Conservation (phyloP, 352 stramenopile species). For the Globisporangium barbulae region DNA sequence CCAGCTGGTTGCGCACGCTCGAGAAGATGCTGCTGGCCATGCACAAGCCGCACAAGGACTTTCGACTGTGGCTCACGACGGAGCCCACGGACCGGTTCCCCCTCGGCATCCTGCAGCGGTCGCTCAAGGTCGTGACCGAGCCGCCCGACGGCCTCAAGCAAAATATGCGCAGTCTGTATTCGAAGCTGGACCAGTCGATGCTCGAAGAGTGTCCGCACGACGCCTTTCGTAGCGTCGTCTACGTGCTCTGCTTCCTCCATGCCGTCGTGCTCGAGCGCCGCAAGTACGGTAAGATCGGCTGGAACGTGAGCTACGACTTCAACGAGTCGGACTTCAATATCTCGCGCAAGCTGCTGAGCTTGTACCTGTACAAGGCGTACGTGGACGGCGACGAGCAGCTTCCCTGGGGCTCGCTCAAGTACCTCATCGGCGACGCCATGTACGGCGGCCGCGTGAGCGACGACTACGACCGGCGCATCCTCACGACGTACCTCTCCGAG, state of each 20-base stretch:
- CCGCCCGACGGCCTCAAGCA: slow-evolving; percentile 95
- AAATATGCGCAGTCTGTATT: slow-evolving; percentile 94
- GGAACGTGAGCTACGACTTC: slow-evolving; percentile 97
- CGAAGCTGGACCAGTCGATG: slow-evolving; percentile 87
- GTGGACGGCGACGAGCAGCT: slow-evolving; percentile 92
- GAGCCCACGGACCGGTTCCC: slow-evolving; percentile 95
- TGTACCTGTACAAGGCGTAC: slow-evolving; percentile 94
- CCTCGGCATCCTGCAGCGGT: slow-evolving; percentile 93
- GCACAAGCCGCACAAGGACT: slow-evolving; percentile 92
- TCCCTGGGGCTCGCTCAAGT: slow-evolving; percentile 93
- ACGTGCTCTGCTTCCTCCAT: slow-evolving; percentile 95
- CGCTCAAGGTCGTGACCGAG: slow-evolving; percentile 95
- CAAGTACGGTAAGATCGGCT: slow-evolving; percentile 97
- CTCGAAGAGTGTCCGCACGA: slow-evolving; percentile 92
- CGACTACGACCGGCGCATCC: slow-evolving; percentile 94
- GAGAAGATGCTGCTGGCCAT: slow-evolving; percentile 92
- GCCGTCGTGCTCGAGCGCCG: slow-evolving; percentile 93
- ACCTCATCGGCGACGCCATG: slow-evolving; percentile 96
- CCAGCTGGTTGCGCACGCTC: slow-evolving; percentile 91
- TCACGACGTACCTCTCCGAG: slow-evolving; percentile 91
- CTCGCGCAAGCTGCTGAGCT: slow-evolving; percentile 84
- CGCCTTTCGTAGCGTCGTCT: slow-evolving; percentile 92
- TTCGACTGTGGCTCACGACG: slow-evolving; percentile 94
- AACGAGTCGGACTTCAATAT: slow-evolving; percentile 97
- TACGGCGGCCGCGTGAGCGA: slow-evolving; percentile 96